Evolutionary conservation across 2,329 filamentous ascomycete genomes (phyloP), one percentile per base, ranked within the genome.

Genomic region (Colletotrichum sp.): DNA sequence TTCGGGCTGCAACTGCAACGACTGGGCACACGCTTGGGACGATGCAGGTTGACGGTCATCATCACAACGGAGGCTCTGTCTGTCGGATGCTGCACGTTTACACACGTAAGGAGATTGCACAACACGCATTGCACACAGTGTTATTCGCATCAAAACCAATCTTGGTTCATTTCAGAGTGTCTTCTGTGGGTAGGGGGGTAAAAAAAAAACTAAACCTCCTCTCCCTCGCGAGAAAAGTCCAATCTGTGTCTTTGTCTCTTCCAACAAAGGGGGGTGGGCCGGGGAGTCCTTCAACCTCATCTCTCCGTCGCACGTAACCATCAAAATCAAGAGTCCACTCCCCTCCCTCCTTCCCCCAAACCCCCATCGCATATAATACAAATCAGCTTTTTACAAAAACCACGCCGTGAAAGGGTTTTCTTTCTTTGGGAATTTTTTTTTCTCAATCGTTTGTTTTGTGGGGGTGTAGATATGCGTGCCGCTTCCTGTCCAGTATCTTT

Each of bases 301-400:
- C 64, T 63, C 26, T 24, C 65, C 43, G 24, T 57, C 39, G 61
- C 74, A 70, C 60, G 61, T 60, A 26, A 32, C 13, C 48, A 36
- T 48, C 59, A 61, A 32, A 30, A 48, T 30, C 21, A 63, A 63
- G 21, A 63, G 10, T 34, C n/a, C 13, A 63, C n/a, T 21, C 10
- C 13, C 63, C 21, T 48, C n/a, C 60, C 32, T 34, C 32, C 52
- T 66, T 28, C 18, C 16, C 60, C 60, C 39, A 21, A 21, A 24
- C n/a, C 48, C 65, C 26, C 8, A n/a, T 65, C 74, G 74, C 74
- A 32, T 77, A 77, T 73, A 71, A 68, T 77, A 77, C 76, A 77
- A 70, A 69, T 71, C 76, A 74, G 64, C 70, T 77, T 77, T 77
- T 77, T 77, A 77, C 76, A 77, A 59, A 67, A 74, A 68, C 48